A percentile compares a stretch with the other conserved stretches of the same genome.
Evolutionary conservation across 2,329 filamentous ascomycete species (phyloP).

Genomic region (Cryphonectria nitschkei): DNA sequence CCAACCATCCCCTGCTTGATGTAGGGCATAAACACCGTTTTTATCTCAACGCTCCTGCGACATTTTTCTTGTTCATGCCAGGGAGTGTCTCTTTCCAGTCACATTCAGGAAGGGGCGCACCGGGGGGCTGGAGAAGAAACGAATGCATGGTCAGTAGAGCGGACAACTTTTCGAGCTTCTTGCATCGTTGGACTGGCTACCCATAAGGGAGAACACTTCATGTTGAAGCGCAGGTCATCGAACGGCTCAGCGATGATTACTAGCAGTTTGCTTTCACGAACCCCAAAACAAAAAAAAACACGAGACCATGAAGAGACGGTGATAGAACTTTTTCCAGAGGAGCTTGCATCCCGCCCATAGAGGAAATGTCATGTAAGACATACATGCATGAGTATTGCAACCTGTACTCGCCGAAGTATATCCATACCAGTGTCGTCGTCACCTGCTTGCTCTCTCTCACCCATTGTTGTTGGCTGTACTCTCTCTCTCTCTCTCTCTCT

Average conservation of each 20-base stretch:
- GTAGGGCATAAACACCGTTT: not conserved
- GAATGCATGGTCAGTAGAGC: not conserved
- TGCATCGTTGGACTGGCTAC: not conserved
- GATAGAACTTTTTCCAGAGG: slow-evolving; percentile 3
- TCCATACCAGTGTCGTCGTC: not conserved
- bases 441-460: not conserved
- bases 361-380: not conserved
- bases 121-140: not conserved
- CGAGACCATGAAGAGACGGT: slow-evolving; percentile 1
- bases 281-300: not conserved
- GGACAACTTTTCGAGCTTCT: not conserved
- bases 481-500: not conserved
- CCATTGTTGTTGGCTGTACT: no score
- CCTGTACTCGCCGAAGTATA: not conserved
- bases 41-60: not conserved
- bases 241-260: not conserved
- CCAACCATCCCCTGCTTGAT: not conserved
- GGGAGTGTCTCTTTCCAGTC: not conserved
- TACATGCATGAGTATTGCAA: not conserved
- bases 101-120: not conserved
- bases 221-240: not conserved
- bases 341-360: not conserved
- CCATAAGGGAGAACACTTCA: not conserved
- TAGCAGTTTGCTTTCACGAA: not conserved
- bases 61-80: no score